Evolutionary conservation across 805 yeast species (phyloP), one percentile per base, ranked within the genome.

Genomic region (Cyberlindnera xishuangbannaensis): DNA sequence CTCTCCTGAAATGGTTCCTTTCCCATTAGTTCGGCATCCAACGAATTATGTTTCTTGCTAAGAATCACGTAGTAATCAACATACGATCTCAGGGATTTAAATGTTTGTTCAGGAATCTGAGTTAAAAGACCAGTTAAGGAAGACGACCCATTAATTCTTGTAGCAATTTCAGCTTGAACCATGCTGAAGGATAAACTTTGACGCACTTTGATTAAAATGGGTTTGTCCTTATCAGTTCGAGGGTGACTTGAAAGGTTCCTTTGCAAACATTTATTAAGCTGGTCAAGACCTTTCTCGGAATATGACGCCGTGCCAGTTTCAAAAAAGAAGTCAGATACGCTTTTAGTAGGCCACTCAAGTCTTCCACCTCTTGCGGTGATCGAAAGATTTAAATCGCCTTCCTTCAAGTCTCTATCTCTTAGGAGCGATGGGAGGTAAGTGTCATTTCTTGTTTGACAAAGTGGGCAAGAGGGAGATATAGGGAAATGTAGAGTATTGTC

Each of bases 401-500:
- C 22, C 25, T 34, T 28, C 20, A 77, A 30, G 24, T 34, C 18
- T 21, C 25, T 28, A 22, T 27, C 34, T 23, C 28, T 30, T 22
- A 34, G 29, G 73, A 40, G 50, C 1, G 80, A 60, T 0, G 95
- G 95, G 29, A 85, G 58, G 47, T 84, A 84, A 39, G 75, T 65
- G 47, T 85, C 84, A 56, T 78, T 82, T 22, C 80, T 69, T 0
- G 95, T 83, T 41, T 87, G 86, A 65, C 99, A 92, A 26, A 92
- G 66, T 0, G 98, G 97, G 55, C 99, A 92, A n/a, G 85, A 60
- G 48, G 24, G 12, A 13, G 10, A 28, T 18, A 20, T 13, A 8
- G 28, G 8, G 16, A 12, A 86, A 85, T 42, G 83, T 87, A 15
- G 19, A 73, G 69, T 18, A 72, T 71, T 8, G 71, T 69, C 25